Evolutionary conservation across 805 yeast genomes (phyloP).

Genomic region (Candida loeiensis): DNA sequence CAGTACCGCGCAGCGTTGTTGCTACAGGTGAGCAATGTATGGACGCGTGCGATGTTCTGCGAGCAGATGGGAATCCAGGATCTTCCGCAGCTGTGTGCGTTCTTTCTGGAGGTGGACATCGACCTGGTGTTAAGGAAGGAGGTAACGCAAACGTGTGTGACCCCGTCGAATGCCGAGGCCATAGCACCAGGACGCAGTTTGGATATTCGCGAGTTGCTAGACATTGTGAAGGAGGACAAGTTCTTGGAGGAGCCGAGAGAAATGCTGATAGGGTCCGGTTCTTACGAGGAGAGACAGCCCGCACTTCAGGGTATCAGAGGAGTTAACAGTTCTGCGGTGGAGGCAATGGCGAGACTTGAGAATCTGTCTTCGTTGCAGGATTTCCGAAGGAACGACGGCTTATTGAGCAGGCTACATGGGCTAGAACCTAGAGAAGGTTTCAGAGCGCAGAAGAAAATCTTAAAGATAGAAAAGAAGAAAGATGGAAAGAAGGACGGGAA

Average conservation of each 20-base stretch:
- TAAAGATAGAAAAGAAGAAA: no score
- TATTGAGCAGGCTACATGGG: constrained; percentile 13
- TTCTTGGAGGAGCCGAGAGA: constrained; percentile 1
- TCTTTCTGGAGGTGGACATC: constrained; percentile 89
- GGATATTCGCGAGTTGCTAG: constrained; percentile 53
- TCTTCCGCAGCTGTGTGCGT: constrained; percentile 92
- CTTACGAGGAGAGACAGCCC: constrained; percentile 13
- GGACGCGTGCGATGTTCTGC: constrained; percentile 96
- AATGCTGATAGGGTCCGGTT: background rate
- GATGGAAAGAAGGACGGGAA: no score
- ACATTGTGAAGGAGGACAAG: constrained; percentile 23
- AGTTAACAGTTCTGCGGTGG: constrained; percentile 8
- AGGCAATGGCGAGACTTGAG: constrained; percentile 27
- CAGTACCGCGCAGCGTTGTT: constrained; percentile 75
- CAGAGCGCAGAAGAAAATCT: constrained; percentile 14
- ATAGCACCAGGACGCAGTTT: constrained; percentile 79
- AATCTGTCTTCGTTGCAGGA: constrained; percentile 21
- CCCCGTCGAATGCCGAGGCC: constrained; percentile 70
- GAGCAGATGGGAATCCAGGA: constrained; percentile 87
- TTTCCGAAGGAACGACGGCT: background rate
- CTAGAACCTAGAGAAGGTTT: constrained; percentile 13
- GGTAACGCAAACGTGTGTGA: constrained; percentile 84
- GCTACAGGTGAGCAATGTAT: constrained; percentile 81
- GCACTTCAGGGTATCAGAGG: constrained; percentile 17
- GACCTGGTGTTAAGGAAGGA: constrained; percentile 88